Evolutionary conservation across 805 yeast genomes (phyloP).

Genomic region (Yamadazyma takamatsuzukensis): DNA sequence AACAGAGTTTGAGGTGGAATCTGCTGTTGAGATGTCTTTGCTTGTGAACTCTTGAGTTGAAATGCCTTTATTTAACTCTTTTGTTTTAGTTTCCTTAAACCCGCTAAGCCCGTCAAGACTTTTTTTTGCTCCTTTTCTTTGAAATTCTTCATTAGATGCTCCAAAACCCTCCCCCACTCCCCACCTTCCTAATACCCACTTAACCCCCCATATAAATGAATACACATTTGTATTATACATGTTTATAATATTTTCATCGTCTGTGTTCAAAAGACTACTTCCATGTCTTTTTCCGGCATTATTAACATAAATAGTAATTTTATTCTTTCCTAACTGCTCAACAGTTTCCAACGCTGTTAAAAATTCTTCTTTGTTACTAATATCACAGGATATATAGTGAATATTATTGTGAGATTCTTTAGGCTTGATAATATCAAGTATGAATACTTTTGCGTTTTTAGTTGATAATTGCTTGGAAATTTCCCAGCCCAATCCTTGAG

Average conservation of each 20-base stretch:
- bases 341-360: slow-evolving; percentile 16
- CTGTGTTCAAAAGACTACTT: slow-evolving; percentile 22
- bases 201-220: slow-evolving; percentile 25
- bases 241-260: slow-evolving; percentile 16
- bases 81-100: too few relatives aligned
- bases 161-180: background rate
- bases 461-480: slow-evolving; percentile 24
- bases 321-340: slow-evolving; percentile 7
- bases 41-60: too few relatives aligned
- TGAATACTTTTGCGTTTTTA: slow-evolving; percentile 12
- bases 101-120: too few relatives aligned
- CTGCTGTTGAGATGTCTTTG: too few relatives aligned
- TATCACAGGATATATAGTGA: slow-evolving; percentile 22
- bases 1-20: too few relatives aligned
- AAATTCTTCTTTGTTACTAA: slow-evolving; percentile 16
- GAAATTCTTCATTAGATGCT: slow-evolving; percentile 14
- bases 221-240: slow-evolving; percentile 30
- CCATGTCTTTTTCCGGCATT: slow-evolving; percentile 49
- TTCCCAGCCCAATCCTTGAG: slow-evolving; percentile 47
- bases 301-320: slow-evolving; percentile 30
- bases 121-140: background rate
- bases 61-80: too few relatives aligned
- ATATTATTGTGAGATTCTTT: slow-evolving; percentile 1
- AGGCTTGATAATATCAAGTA: slow-evolving; percentile 13
- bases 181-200: slow-evolving; percentile 18